phyloP scores from a whole-genome alignment of 768 basidiomycete genomes.

The Pulveroboletus sp. region DNA sequence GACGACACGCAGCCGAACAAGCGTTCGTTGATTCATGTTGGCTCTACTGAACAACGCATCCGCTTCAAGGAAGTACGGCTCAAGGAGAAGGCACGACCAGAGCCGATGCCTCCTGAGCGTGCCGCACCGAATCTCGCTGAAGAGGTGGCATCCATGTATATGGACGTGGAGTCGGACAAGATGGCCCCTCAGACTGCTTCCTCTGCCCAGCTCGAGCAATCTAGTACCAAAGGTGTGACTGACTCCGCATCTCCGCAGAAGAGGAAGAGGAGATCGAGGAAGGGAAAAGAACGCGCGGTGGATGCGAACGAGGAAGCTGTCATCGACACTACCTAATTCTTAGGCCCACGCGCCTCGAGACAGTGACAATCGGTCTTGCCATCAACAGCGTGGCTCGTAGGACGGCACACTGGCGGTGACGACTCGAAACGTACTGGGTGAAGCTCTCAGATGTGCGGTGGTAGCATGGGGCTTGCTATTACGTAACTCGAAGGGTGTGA shows the following conservation, averaged over 20 bases:
- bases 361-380: too few species aligned
- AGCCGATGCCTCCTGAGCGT: constrained; percentile 4
- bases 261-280: constrained; percentile 15
- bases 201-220: not conserved
- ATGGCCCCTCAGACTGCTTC: not conserved
- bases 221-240: not conserved
- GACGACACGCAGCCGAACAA: constrained; percentile 47
- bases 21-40: constrained; percentile 49
- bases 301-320: constrained; percentile 12
- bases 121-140: constrained; percentile 12
- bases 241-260: constrained; percentile 6
- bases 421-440: too few species aligned
- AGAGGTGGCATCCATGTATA: constrained; percentile 18
- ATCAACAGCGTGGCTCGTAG: not conserved
- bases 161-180: constrained; percentile 10
- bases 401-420: too few species aligned
- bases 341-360: not conserved
- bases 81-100: constrained; percentile 35
- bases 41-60: constrained; percentile 63
- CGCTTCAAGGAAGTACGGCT: constrained; percentile 70
- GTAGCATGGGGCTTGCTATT: too few species aligned
- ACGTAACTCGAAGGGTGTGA: not conserved
- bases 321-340: constrained; percentile 16
- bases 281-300: constrained; percentile 27
- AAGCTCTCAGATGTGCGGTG: too few species aligned